Evolutionary conservation across 305 asterid species (phyloP).

Genomic region (Nicotiana rustica): DNA sequence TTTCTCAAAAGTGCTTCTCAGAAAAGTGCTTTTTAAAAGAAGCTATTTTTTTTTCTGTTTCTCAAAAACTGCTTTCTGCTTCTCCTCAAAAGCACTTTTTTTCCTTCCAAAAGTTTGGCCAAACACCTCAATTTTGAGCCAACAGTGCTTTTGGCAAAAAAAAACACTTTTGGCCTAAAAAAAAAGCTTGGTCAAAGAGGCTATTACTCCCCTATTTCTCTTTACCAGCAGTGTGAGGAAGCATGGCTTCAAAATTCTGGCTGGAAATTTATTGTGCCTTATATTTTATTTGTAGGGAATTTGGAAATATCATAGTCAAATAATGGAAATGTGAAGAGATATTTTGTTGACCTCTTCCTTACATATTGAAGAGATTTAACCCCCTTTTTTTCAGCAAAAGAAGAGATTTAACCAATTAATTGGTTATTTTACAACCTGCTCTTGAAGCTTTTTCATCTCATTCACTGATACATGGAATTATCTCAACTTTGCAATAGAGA

Average conservation of each 20-base stretch:
- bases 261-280: neutral
- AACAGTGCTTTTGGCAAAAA: too few relatives aligned
- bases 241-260: neutral
- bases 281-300: neutral
- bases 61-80: too few relatives aligned
- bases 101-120: too few relatives aligned
- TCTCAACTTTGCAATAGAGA: constrained; percentile 38
- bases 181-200: too few relatives aligned
- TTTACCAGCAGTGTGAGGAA: neutral
- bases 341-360: neutral
- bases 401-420: too few relatives aligned
- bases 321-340: neutral
- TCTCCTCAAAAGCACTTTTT: too few relatives aligned
- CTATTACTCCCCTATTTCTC: neutral
- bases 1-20: too few relatives aligned
- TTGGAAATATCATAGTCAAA: neutral
- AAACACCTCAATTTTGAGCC: too few relatives aligned
- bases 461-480: neutral
- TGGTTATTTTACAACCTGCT: neutral
- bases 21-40: too few relatives aligned
- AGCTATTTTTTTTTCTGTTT: too few relatives aligned
- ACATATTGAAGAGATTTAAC: neutral
- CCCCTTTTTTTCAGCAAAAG: too few relatives aligned
- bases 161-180: too few relatives aligned
- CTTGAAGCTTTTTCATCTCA: constrained; percentile 5